phyloP scores from a whole-genome alignment of 805 yeast genomes.

The Schwanniomyces polymorphus region DNA sequence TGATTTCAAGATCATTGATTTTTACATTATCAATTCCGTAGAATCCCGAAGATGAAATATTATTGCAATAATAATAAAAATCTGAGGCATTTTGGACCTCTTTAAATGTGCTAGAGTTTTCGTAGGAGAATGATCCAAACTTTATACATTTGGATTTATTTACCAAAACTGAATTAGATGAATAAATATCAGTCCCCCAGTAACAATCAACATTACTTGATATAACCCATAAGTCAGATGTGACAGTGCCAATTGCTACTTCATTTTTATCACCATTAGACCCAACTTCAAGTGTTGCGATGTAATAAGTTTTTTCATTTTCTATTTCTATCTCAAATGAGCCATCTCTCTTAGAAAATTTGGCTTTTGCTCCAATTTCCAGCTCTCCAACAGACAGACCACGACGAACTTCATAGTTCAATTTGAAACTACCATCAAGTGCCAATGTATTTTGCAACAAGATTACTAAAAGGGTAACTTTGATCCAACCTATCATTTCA shows the following conservation, averaged over 20 bases:
- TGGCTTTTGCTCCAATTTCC: conserved; percentile 3
- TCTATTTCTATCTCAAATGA: conserved; percentile 6
- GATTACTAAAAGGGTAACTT: not conserved
- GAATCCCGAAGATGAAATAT: conserved; percentile 47
- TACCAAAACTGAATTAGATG: no score
- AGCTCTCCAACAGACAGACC: conserved; percentile 12
- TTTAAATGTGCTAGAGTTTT: conserved; percentile 29
- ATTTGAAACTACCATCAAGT: conserved; percentile 4
- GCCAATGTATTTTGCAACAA: not conserved
- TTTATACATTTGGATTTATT: no score
- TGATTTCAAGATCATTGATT: conserved; percentile 7
- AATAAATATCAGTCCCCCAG: no score
- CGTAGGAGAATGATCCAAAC: conserved; percentile 39
- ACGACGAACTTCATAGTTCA: conserved; percentile 19
- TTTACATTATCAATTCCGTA: conserved; percentile 37
- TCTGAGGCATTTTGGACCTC: conserved; percentile 21
- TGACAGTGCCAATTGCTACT: conserved; percentile 33
- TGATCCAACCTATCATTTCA: not conserved
- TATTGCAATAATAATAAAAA: conserved; percentile 48
- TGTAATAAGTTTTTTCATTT: conserved; percentile 15
- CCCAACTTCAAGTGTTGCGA: conserved; percentile 16
- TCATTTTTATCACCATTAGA: conserved; percentile 17
- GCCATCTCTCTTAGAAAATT: conserved; percentile 4
- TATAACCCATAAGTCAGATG: conserved; percentile 30
- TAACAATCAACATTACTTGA: conserved; percentile 15